Evolutionary conservation across 2,329 filamentous ascomycete genomes (phyloP), one percentile per base, ranked within the genome.

Genomic region (Fusarium redolens): DNA sequence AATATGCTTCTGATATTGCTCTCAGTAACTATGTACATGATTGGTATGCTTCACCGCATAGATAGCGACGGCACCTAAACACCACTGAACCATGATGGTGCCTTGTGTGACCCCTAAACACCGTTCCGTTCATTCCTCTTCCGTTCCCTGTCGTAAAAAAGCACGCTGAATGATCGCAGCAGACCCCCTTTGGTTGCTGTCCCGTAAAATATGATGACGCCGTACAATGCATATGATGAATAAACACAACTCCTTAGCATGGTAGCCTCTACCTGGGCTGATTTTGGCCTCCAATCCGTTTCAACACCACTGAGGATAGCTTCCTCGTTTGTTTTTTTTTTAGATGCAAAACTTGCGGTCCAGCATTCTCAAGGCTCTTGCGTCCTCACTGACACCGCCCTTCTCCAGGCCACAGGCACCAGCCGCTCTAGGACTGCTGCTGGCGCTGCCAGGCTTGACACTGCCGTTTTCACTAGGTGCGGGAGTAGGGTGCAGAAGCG

Each of bases 341-440:
- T 74, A 81, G 44, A 81, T 78, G 73, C 80, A 82, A 74, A 89
- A 89, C 75, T 88, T 88, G 71, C 86, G 84, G 80, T 94, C 90
- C 55, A 94, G 83, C 78, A 92, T 90, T 71, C 90, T 86, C 50
- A 93, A 80, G 4, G 91, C 91, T 72, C 91, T 85, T 68, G 87
- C 87, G 73, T 93, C 92, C 79, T 93, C 91, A 22, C 86, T 83
- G 54, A 88, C 89, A 9, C 85, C 87, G 31, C 77, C 75, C 65
- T 80, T 79, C 54, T 82, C 81, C 13, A 79, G 60, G 9, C 74
- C 71, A 22, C 74, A 76, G 20, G 77, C 57, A 28, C 68, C 77
- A 40, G 65, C 76, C 25, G 75, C 65, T 56, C 81, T 78, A 11
- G 80, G 80, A 58, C 79, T 83, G 73, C 86, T 88, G 70, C 79